Percentiles rank a stretch among this genome's conserved stretches.
Conservation (phyloP, 1,139 yeast genomes). For the Yamadazyma aaseri region DNA sequence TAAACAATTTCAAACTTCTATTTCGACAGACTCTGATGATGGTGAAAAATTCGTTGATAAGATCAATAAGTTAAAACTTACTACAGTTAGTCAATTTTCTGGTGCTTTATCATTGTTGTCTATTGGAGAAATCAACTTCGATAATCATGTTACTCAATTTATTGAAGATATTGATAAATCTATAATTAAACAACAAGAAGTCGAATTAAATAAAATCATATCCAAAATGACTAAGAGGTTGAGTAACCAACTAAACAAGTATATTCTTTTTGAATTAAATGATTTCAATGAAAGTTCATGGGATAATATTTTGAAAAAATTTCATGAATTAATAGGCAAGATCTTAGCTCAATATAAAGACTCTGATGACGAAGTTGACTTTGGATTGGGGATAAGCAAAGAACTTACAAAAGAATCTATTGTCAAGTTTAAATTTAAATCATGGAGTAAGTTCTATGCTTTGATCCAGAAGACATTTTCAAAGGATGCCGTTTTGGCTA, state of each 20-base stretch:
- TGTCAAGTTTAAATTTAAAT: slow-evolving; percentile 44
- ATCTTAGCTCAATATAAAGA: slow-evolving; percentile 19
- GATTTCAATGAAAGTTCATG: slow-evolving; percentile 55
- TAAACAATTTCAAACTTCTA: slow-evolving; percentile 17
- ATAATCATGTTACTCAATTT: slow-evolving; percentile 19
- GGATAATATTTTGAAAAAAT: slow-evolving; percentile 55
- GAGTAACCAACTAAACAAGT: slow-evolving; percentile 36
- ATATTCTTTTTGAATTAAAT: slow-evolving; percentile 35
- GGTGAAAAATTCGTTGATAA: slow-evolving; percentile 20
- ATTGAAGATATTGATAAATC: slow-evolving; percentile 22
- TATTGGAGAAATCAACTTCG: slow-evolving; percentile 12
- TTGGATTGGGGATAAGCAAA: slow-evolving; percentile 57
- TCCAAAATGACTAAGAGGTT: slow-evolving; percentile 41
- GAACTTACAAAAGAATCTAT: slow-evolving; percentile 42
- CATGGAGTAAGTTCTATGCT: slow-evolving; percentile 67
- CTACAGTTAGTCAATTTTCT: slow-evolving; percentile 6
- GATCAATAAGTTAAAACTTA: slow-evolving; percentile 12
- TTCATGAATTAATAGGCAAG: slow-evolving; percentile 38
- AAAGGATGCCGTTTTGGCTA: slow-evolving; percentile 55
- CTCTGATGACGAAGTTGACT: slow-evolving; percentile 44
- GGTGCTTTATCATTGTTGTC: slow-evolving; percentile 11
- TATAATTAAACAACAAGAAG: slow-evolving; percentile 38
- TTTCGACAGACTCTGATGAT: slow-evolving; percentile 20
- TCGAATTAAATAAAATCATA: slow-evolving; percentile 44
- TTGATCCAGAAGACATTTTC: slow-evolving; percentile 58